Evolutionary conservation across 345 rosid species (phyloP).

Genomic region (Arabis alpina): DNA sequence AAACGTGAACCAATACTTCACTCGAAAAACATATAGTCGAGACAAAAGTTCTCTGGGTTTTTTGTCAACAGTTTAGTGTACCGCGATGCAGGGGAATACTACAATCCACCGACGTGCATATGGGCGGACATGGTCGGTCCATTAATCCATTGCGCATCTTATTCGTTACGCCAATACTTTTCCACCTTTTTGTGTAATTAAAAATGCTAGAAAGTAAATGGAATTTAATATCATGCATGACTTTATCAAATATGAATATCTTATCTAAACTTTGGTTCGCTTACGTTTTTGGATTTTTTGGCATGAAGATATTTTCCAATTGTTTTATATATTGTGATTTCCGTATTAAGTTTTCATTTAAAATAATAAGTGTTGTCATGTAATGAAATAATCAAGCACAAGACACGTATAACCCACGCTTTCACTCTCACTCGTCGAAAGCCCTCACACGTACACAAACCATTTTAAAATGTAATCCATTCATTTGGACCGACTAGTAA

Average conservation of each 20-base stretch:
- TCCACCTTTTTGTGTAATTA: not conserved
- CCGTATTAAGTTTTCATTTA: not conserved
- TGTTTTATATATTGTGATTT: too few species aligned
- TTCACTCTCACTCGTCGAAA: slow-evolving; percentile 29
- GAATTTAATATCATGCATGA: not conserved
- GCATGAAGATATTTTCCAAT: not conserved
- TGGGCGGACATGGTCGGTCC: slow-evolving; percentile 36
- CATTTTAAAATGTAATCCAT: slow-evolving; percentile 13
- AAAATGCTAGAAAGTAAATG: not conserved
- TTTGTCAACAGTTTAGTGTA: not conserved
- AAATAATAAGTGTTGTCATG: not conserved
- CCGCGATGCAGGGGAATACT: slow-evolving; percentile 26
- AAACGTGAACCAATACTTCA: too few species aligned
- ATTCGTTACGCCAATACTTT: slow-evolving; percentile 8
- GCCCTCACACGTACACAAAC: slow-evolving; percentile 38
- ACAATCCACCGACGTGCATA: slow-evolving; percentile 29
- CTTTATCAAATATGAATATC: not conserved
- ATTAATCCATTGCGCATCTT: slow-evolving; percentile 27
- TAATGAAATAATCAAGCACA: not conserved
- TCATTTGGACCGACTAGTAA: slow-evolving; percentile 29
- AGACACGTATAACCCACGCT: slow-evolving; percentile 37
- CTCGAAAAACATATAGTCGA: too few species aligned
- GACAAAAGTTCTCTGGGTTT: too few species aligned
- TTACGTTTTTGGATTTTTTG: not conserved
- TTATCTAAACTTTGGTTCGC: too few species aligned